phyloP scores from a whole-genome alignment of 768 basidiomycete genomes.

The Termitomyces sp. region DNA sequence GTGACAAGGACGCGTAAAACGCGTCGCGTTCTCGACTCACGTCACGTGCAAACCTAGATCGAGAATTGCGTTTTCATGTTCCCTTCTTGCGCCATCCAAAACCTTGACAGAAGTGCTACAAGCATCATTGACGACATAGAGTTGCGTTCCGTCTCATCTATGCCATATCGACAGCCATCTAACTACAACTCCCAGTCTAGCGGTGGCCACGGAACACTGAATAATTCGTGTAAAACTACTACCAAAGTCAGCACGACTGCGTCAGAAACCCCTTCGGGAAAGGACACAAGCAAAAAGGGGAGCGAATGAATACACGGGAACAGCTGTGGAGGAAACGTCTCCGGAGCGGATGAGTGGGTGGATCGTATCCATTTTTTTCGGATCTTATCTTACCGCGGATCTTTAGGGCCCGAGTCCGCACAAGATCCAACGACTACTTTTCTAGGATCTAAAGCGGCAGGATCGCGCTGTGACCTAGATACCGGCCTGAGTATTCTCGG shows the following conservation, averaged over 20 bases:
- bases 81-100: not conserved
- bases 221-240: not conserved
- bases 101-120: not conserved
- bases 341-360: not conserved
- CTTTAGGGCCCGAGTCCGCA: not conserved
- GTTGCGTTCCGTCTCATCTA: not conserved
- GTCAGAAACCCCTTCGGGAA: not conserved
- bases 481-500: not conserved
- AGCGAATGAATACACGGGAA: not conserved
- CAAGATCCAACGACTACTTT: not conserved
- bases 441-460: not conserved
- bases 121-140: not conserved
- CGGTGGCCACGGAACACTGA: not conserved
- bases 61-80: slow-evolving; percentile 1
- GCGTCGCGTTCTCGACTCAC: not conserved
- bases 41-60: not conserved
- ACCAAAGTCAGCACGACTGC: not conserved
- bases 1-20: not conserved
- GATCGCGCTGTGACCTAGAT: not conserved
- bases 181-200: not conserved
- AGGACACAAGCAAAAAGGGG: not conserved
- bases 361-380: not conserved
- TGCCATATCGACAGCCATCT: not conserved
- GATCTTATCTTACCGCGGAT: not conserved
- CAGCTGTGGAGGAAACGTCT: not conserved